Conservation (phyloP, 2,329 filamentous ascomycete genomes). For the Tolypocladium amazonense region DNA sequence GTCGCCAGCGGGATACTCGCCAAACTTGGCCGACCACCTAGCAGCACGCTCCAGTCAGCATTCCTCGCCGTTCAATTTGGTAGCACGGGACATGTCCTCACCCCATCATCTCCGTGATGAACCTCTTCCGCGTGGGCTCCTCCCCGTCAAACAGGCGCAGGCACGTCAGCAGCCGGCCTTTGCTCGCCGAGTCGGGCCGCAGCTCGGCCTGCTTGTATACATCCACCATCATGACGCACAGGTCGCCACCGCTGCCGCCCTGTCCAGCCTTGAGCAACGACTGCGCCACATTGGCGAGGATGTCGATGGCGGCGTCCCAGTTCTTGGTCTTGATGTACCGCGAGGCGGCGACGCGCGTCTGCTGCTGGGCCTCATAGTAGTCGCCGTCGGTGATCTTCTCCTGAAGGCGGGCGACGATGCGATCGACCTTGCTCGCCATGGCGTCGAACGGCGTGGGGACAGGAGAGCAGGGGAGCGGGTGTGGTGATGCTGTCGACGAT, state of each 20-base stretch:
- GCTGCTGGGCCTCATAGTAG: slow-evolving; percentile 97
- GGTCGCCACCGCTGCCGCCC: slow-evolving; percentile 82
- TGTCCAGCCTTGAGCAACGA: slow-evolving; percentile 86
- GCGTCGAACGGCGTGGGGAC: not conserved
- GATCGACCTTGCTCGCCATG: slow-evolving; percentile 30
- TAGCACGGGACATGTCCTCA: slow-evolving; percentile 24
- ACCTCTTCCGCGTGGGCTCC: slow-evolving; percentile 89
- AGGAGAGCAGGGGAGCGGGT: not conserved
- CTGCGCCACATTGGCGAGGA: slow-evolving; percentile 74
- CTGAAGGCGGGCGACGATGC: slow-evolving; percentile 58
- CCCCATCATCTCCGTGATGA: slow-evolving; percentile 74
- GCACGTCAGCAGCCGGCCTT: slow-evolving; percentile 66
- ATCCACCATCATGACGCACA: slow-evolving; percentile 79
- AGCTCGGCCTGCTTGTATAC: slow-evolving; percentile 83
- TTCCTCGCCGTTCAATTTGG: not conserved
- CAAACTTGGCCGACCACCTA: slow-evolving; percentile 73
- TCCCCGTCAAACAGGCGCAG: slow-evolving; percentile 69
- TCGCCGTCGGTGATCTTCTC: slow-evolving; percentile 82
- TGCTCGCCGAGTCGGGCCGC: slow-evolving; percentile 61
- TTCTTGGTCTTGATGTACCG: slow-evolving; percentile 85
- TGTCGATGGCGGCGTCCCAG: slow-evolving; percentile 76
- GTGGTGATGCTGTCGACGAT: not conserved
- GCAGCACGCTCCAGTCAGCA: slow-evolving; percentile 2
- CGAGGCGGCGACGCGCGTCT: slow-evolving; percentile 88
- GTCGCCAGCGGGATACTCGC: slow-evolving; percentile 83